A percentile compares a stretch with the other conserved stretches of the same genome.
Conservation (phyloP, 2,329 filamentous ascomycete species). For the Penicillium sp. region DNA sequence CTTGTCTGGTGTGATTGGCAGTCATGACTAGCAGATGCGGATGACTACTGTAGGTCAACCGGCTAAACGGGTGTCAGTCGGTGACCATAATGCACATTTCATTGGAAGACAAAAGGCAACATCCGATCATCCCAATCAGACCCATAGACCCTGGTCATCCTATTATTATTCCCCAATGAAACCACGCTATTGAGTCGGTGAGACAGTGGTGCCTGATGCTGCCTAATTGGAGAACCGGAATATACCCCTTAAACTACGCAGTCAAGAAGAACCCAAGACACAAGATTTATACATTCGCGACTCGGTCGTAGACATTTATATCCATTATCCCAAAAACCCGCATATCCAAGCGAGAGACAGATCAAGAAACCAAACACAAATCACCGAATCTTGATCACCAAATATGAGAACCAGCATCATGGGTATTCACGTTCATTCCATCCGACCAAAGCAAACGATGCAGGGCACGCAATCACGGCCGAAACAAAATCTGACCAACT, state of each 20-base stretch:
- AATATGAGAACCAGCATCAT: constrained; percentile 21
- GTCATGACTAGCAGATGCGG: too few relatives aligned
- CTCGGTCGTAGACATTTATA: constrained; percentile 17
- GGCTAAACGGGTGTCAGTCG: too few relatives aligned
- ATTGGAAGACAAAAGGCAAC: too few relatives aligned
- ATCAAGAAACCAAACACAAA: constrained; percentile 8
- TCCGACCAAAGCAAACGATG: constrained; percentile 14
- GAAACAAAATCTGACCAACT: constrained; percentile 17
- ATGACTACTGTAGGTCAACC: too few relatives aligned
- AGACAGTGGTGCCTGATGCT: constrained; percentile 4
- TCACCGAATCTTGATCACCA: constrained; percentile 9
- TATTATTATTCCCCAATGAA: neutral
- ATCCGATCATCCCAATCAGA: neutral
- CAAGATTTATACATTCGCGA: constrained; percentile 5
- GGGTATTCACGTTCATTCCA: constrained; percentile 30
- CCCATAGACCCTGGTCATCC: neutral
- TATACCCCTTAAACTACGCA: neutral
- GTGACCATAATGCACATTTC: too few relatives aligned
- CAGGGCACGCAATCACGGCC: constrained; percentile 17
- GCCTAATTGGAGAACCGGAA: constrained; percentile 1
- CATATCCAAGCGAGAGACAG: constrained; percentile 11
- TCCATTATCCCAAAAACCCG: constrained; percentile 3
- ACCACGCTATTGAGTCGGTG: constrained; percentile 4
- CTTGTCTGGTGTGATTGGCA: too few relatives aligned
- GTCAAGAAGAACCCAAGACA: neutral